Percentiles rank a stretch among this genome's conserved stretches.
Conservation (phyloP, 495 filamentous ascomycete species). For the Achaetomiella virescens region DNA sequence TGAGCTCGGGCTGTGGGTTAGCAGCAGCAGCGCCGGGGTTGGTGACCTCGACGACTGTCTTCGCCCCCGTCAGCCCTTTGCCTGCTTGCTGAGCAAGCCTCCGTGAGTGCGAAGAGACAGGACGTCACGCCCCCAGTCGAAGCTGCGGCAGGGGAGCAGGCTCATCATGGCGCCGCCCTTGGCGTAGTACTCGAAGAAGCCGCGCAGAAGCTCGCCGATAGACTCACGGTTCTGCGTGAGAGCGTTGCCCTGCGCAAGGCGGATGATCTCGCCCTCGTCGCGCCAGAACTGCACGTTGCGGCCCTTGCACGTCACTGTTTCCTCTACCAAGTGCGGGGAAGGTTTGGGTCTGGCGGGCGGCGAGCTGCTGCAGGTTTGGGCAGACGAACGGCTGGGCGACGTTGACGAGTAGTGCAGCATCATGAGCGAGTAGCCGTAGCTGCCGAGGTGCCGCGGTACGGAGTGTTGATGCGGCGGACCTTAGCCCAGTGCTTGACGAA, state of each 20-base stretch:
- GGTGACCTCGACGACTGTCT: constrained; percentile 40
- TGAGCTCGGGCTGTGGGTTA: neutral
- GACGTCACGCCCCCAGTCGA: constrained; percentile 65
- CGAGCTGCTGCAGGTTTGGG: constrained; percentile 64
- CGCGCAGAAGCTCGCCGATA: constrained; percentile 59
- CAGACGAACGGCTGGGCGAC: constrained; percentile 69
- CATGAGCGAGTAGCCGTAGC: constrained; percentile 88
- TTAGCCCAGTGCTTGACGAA: constrained; percentile 86
- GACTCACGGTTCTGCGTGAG: constrained; percentile 56
- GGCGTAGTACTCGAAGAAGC: constrained; percentile 80
- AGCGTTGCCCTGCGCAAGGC: constrained; percentile 42
- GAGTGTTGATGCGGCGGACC: constrained; percentile 67
- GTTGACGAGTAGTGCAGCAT: constrained; percentile 84
- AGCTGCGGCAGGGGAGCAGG: constrained; percentile 39
- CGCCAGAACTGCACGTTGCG: constrained; percentile 62
- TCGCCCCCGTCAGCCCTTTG: constrained; percentile 72
- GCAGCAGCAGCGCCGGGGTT: neutral
- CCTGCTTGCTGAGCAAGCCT: constrained; percentile 60
- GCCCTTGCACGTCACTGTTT: constrained; percentile 45
- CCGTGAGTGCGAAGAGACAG: constrained; percentile 64
- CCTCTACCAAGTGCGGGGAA: constrained; percentile 36
- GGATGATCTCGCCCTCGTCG: constrained; percentile 55
- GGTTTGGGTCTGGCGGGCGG: constrained; percentile 36
- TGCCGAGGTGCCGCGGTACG: constrained; percentile 79
- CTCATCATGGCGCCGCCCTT: constrained; percentile 40